These are phyloP conservation scores for Pseudoneurospora amorphoporcata DNA, from an alignment of 495 filamentous ascomycete genomes.

Conservation along the genomic window DNA sequence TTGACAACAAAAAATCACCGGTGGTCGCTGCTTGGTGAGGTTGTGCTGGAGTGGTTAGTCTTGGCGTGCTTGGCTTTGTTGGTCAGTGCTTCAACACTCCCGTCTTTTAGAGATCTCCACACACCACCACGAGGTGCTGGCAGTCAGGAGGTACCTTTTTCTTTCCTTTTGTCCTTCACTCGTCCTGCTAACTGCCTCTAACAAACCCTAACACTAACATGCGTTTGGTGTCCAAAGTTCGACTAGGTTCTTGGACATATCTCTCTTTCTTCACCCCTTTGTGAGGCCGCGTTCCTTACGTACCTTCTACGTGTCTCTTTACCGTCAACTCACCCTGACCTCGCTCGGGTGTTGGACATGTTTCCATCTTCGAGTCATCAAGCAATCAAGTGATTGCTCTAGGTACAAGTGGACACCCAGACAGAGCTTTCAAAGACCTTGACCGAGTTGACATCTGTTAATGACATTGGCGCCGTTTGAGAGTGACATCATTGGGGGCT, in stretches of 20 bases:
- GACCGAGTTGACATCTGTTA: neutral
- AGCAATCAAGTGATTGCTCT: neutral
- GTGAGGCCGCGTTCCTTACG: neutral
- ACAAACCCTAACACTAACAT: neutral
- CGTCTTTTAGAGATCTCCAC: neutral
- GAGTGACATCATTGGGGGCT: neutral
- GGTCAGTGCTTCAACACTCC: neutral
- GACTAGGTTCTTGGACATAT: neutral
- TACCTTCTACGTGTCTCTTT: neutral
- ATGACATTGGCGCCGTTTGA: neutral
- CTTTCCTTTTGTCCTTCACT: neutral
- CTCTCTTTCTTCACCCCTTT: neutral
- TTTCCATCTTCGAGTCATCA: neutral
- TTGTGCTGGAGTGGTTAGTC: conserved; percentile 1
- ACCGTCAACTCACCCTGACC: neutral
- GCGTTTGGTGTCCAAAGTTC: neutral
- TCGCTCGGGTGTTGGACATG: too few species aligned
- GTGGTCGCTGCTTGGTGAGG: conserved; percentile 13
- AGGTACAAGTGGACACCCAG: neutral
- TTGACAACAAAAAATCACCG: conserved; percentile 25
- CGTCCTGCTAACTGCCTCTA: neutral
- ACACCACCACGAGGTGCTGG: neutral
- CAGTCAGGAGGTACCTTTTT: neutral
- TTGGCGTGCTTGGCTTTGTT: neutral
- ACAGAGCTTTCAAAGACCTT: neutral